Evolutionary conservation across 768 basidiomycete species (phyloP), one percentile per base, ranked within the genome.

Genomic region (Naganishia antarctica): DNA sequence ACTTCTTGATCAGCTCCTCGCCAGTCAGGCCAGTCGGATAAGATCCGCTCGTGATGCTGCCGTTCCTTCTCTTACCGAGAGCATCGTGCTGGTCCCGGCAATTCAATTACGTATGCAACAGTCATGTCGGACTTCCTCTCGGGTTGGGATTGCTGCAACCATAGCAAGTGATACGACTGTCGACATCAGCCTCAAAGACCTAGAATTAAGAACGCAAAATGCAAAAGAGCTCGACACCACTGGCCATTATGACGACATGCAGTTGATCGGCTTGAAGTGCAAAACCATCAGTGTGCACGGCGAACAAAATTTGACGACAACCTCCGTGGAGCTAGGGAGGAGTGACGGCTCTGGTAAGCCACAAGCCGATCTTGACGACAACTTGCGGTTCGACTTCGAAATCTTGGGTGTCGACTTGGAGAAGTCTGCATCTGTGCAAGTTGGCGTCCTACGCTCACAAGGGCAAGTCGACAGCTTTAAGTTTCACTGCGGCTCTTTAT

Each of bases 331-430:
- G 34, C 34, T 57, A 21, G 53, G 53, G 18, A 37, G 23, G 13
- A 57, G 21, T 23, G 37, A 57, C 8, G 34, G 53, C 9, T 57
- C 40, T 21, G 21, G 53, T 12, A 21, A 21, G 40, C 53, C 53
- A 18, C 34, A 57, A 37, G 53, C 53, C 2, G 53, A 57, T 21
- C 53, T 57, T 4, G 53, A 57, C 53, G 53, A 57, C 15, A 57
- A 57, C 34, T 21, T 40, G 31, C 53, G 53, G 23, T 57, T 57
- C 25, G 34, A 40, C 23, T 12, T 57, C 23, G 31, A 8, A 7
- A 15, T 40, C 23, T 57, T 34, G 18, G 37, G 37, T 7, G 16
- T 57, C 21, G 37, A n/a, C n/a, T 1, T 57, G 1, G 37, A 57
- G 26, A 37, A 41, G 11, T 57, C 53, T n/a, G n/a, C n/a, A 26